These are phyloP conservation scores for Pythium insidiosum DNA, from an alignment of 352 stramenopile species.

Conservation along the genomic window DNA sequence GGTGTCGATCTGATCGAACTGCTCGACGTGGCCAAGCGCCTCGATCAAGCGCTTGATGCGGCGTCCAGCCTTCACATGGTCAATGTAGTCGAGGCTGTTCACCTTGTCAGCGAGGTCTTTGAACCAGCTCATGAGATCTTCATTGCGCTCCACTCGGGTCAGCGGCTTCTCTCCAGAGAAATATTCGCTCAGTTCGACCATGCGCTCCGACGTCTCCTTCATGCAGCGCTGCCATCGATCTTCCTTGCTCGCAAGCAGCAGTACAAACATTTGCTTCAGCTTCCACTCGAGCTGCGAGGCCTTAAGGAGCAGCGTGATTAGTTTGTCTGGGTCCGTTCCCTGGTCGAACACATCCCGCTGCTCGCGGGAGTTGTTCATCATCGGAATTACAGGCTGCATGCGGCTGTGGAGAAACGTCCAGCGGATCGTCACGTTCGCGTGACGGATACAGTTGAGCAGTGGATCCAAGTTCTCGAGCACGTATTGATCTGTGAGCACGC, in stretches of 20 bases:
- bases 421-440: constrained; percentile 90
- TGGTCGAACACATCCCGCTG: constrained; percentile 81
- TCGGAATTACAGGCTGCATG: constrained; percentile 76
- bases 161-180: constrained; percentile 92
- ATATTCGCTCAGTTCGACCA: constrained; percentile 91
- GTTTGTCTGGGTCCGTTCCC: constrained; percentile 70
- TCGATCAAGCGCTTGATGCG: constrained; percentile 93
- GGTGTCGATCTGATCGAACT: constrained; percentile 94
- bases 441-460: constrained; percentile 87
- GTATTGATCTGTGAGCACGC: constrained; percentile 89
- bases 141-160: constrained; percentile 89
- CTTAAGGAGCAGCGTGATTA: constrained; percentile 91
- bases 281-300: constrained; percentile 93
- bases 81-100: constrained; percentile 82
- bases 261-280: constrained; percentile 90
- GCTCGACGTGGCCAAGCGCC: constrained; percentile 91
- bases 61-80: constrained; percentile 90
- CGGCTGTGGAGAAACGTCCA: constrained; percentile 94
- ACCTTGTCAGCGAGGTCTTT: constrained; percentile 88
- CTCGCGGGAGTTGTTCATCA: constrained; percentile 81
- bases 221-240: constrained; percentile 88
- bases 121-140: constrained; percentile 93
- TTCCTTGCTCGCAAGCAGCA: constrained; percentile 87
- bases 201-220: constrained; percentile 83
- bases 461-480: constrained; percentile 90